Evolutionary conservation across 805 yeast species (phyloP), one percentile per base, ranked within the genome.

Genomic region (Nakazawaea molendinolei): DNA sequence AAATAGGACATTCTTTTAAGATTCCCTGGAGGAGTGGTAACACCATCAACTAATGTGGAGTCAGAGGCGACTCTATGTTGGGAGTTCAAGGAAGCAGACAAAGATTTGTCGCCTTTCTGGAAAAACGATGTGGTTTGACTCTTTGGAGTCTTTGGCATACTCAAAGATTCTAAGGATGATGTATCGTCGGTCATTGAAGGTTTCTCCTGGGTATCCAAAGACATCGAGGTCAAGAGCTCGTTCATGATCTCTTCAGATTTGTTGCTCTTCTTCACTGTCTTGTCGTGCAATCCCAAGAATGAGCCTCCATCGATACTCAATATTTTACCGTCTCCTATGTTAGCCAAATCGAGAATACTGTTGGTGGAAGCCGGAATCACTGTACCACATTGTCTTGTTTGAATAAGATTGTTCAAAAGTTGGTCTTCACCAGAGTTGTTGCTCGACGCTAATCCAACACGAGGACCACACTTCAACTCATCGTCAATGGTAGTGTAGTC

Each of bases 321-420:
- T 3, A 77, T 55, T 38, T 61, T 65, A 33, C 56, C 50, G 37
- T 58, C 62, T 12, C 47, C 51, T 12, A 65, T 48, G 2, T 67
- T 55, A n/a, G 65, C 58, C 58, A 76, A 52, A 17, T 60, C 65
- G 13, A 71, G 56, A 13, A 77, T 69, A 9, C 62, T 58, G 24
- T 67, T 62, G 45, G 72, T 69, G 23, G 80, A 70, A 1, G 79
- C 79, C 0, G 79, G 79, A n/a, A 76, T 62, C n/a, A 65, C 41
- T 0, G 80, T 75, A 8, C 82, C 83, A 52, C 81, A 74, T 52
- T 74, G 77, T 46, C 76, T 58, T 43, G 68, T 66, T 31, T 47
- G 50, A 9, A 58, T 44, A 3, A 50, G 44, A 8, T 55, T 45
- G 22, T 63, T 62, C 26, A 65, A 48, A 15, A 31, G 18, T 27